Percentiles rank a stretch among this genome's conserved stretches.
Evolutionary conservation across 1,284 basidiomycete species (phyloP).

Genomic region (Coniferiporia weirii): DNA sequence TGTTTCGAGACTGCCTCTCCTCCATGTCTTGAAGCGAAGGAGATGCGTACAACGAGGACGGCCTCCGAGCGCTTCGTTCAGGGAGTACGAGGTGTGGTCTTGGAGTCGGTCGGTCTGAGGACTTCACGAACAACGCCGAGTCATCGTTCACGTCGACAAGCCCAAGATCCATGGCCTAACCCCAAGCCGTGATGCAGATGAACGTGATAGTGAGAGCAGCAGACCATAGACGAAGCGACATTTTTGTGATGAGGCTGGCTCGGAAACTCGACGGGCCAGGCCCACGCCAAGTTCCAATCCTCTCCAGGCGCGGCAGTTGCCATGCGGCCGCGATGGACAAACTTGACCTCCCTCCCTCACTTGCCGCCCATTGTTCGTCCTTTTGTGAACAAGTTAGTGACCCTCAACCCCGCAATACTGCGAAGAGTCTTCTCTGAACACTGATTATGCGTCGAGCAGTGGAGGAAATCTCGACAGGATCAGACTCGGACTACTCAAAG

Average conservation of each 20-base stretch:
- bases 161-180: conserved; percentile 10
- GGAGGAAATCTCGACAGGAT: conserved; percentile 84
- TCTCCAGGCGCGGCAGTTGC: neutral
- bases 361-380: neutral
- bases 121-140: conserved; percentile 5
- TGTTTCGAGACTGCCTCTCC: conserved; percentile 17
- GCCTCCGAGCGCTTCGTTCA: neutral
- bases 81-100: neutral
- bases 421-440: neutral
- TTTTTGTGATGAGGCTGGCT: neutral
- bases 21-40: conserved; percentile 30
- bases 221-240: neutral
- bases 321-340: neutral
- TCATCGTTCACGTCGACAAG: conserved; percentile 14
- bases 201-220: neutral
- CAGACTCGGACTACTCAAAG: conserved; percentile 88
- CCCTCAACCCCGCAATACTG: neutral
- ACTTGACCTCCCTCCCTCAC: neutral
- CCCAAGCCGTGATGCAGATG: neutral
- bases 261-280: neutral
- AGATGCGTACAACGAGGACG: conserved; percentile 18
- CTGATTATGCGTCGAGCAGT: conserved; percentile 36
- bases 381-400: conserved; percentile 5
- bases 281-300: neutral
- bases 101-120: conserved; percentile 4